Evolutionary conservation across 176 grass and related monocot genomes (phyloP), one percentile per base, ranked within the genome.

Genomic region (Otatea glauca): DNA sequence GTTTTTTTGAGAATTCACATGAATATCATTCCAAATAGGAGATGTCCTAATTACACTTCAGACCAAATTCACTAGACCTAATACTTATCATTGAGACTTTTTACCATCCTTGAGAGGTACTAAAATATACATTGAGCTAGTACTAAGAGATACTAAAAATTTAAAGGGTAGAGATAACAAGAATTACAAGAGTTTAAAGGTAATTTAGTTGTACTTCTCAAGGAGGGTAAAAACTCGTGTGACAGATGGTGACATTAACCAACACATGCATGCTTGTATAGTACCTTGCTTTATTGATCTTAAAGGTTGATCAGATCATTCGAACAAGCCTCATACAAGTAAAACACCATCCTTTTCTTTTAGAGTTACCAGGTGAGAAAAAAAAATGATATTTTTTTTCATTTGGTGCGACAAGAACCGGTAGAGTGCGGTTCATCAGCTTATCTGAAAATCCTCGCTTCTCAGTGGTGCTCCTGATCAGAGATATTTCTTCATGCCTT

Each of bases 401-500:
- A 35, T 65, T 81, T 58, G 7, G 2, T 1, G 4, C 23, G 11
- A 72, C n/a, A 72, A 66, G 9, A 81, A 74, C 70, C 2, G 17
- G 16, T 13, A 21, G 9, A 4, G 37, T 59, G 51, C 14, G 14
- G 53, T 83, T n/a, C 80, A 37, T 82, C 55, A n/a, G 25, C 39
- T 34, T 72, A 43, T 44, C 25, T 74, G 71, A 69, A 73, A 55
- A 55, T 6, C 21, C 25, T 66, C 27, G 16, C 13, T 49, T 67
- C 24, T 66, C 21, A 29, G 74, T 61, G n/a, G 21, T 34, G 23
- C 12, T 68, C 61, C 55, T 58, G 39, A 49, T 63, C 56, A 62
- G 25, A 89, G 70, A 89, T 82, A 54, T 86, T 56, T 56, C 55
- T 9, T 37, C 62, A 81, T 21, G 44, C 18, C 23, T 60, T 63